These are phyloP conservation scores for Neoboletus subvelutipes DNA, from an alignment of 768 basidiomycete species.

Conservation along the genomic window DNA sequence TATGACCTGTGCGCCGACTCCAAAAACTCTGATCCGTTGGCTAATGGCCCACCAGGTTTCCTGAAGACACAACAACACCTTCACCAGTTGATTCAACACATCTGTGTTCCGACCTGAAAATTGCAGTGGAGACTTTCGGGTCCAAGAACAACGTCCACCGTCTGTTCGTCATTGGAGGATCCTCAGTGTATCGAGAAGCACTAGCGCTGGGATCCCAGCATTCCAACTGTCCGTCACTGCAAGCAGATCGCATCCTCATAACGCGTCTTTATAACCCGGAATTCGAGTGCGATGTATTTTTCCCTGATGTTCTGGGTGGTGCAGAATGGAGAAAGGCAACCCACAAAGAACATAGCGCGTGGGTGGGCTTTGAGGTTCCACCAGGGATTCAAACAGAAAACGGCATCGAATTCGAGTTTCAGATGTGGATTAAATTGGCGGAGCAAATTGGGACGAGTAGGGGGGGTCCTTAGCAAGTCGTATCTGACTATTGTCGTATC, in stretches of 20 bases:
- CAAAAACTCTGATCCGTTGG: background rate
- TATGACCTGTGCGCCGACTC: slow-evolving; percentile 58
- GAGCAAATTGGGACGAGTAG: slow-evolving; percentile 7
- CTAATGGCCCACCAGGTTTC: slow-evolving; percentile 18
- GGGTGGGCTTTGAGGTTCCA: slow-evolving; percentile 80
- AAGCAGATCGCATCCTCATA: slow-evolving; percentile 79
- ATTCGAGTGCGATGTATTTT: slow-evolving; percentile 86
- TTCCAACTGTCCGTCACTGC: slow-evolving; percentile 35
- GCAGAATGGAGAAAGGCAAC: slow-evolving; percentile 56
- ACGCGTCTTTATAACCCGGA: slow-evolving; percentile 77
- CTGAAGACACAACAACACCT: background rate
- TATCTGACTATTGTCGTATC: slow-evolving; percentile 1
- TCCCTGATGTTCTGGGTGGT: slow-evolving; percentile 65
- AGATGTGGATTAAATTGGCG: slow-evolving; percentile 81
- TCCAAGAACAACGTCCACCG: slow-evolving; percentile 43
- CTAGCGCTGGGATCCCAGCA: slow-evolving; percentile 39
- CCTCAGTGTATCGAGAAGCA: slow-evolving; percentile 73
- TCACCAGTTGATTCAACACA: slow-evolving; percentile 27
- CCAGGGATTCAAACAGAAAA: slow-evolving; percentile 79
- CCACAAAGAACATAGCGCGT: slow-evolving; percentile 65
- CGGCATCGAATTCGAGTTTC: slow-evolving; percentile 83
- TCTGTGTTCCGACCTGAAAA: slow-evolving; percentile 24
- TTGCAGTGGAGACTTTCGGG: slow-evolving; percentile 16
- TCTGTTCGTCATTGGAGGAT: slow-evolving; percentile 90
- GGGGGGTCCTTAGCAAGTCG: background rate